Evolutionary conservation across 2,329 filamentous ascomycete species (phyloP), one percentile per base, ranked within the genome.

Genomic region (Sarocladium strictum): DNA sequence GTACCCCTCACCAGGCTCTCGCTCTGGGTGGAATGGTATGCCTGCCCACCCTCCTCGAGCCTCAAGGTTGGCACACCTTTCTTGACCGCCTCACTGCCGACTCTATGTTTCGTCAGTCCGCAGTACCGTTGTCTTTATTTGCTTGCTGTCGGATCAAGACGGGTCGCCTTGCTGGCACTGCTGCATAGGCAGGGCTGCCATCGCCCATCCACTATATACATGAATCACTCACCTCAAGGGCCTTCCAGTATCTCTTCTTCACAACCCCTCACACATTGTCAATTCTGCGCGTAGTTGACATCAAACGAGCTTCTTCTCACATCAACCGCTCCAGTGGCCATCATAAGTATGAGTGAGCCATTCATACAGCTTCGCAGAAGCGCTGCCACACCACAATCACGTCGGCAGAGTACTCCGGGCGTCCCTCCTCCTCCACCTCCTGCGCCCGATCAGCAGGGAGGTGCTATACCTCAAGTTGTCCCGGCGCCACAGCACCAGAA

Each of bases 21-120:
- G n/a, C 24, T 29, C 29, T 32, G 47, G 27, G 27, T 21, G 19
- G 21, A 51, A 51, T 23, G n/a, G 47, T 29, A 51, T 51, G 47
- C 6, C 43, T 29, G 17, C 47, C 26, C 47, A 51, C 47, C 47
- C 47, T 51, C 47, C 21, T 35, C 24, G 26, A 51, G 17, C 47
- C 29, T 51, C 47, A 51, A 23, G 47, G 47, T n/a, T 51, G 47
- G 47, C 47, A 51, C 47, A 51, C 47, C 47, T 51, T 45, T 51
- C 47, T 27, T 51, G 47, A 51, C 47, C 47, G 47, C 47, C 27
- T 51, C 27, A 33, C 27, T 35, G 6, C 21, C 23, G 12, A 7
- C 14, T n/a, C 12, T 51, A n/a, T 51, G 47, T 51, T 35, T 51
- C 27, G 47, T 51, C 27, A 51, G 35, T 35, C 14, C 47, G n/a